phyloP scores from a whole-genome alignment of 129 eudicot genomes.

The Mikania micrantha region DNA sequence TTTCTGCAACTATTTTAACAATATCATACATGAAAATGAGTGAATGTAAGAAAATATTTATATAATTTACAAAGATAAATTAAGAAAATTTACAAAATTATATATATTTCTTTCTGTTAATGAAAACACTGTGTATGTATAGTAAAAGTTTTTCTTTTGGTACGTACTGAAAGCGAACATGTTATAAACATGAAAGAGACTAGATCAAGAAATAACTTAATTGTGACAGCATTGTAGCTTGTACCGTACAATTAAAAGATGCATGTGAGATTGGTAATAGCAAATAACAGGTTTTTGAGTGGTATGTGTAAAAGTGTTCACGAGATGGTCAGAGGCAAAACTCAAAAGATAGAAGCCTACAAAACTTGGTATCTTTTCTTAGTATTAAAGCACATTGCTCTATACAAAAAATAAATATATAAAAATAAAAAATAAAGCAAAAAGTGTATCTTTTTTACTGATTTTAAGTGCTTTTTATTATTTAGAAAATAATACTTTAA shows the following conservation, averaged over 20 bases:
- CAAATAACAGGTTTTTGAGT: background rate
- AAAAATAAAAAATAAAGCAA: too few species aligned
- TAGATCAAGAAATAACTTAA: background rate
- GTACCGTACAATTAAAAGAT: conserved; percentile 15
- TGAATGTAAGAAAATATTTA: too few species aligned
- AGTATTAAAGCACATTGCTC: conserved; percentile 29
- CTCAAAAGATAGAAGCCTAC: conserved; percentile 24
- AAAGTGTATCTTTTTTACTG: background rate
- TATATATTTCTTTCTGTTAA: too few species aligned
- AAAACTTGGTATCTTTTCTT: conserved; percentile 24
- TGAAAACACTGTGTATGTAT: background rate
- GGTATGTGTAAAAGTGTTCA: conserved; percentile 24
- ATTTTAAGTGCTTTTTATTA: background rate
- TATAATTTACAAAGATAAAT: too few species aligned
- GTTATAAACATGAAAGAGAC: conserved; percentile 15
- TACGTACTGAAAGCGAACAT: conserved; percentile 10
- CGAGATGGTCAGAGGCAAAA: conserved; percentile 27
- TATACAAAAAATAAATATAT: too few species aligned
- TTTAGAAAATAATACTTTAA: too few species aligned
- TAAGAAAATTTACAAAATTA: too few species aligned
- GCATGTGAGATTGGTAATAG: conserved; percentile 21
- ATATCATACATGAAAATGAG: too few species aligned
- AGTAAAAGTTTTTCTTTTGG: conserved; percentile 8
- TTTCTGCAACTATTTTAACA: too few species aligned
- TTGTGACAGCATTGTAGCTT: background rate